phyloP scores from a whole-genome alignment of 768 basidiomycete species.

The Mycena alexandri region DNA sequence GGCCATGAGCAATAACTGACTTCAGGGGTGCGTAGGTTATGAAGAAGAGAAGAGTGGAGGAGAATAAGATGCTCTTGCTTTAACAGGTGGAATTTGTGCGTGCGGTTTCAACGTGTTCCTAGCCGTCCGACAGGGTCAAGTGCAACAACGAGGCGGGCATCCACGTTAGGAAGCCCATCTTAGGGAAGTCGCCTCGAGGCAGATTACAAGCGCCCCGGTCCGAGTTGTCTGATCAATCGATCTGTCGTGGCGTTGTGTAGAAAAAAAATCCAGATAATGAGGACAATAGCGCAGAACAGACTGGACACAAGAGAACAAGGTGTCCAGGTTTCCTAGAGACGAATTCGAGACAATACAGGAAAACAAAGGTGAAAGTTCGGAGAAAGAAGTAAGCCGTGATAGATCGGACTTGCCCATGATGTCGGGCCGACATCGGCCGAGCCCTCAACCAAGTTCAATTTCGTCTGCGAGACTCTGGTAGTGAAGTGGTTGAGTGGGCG shows the following conservation, averaged over 20 bases:
- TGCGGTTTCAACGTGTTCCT: slow-evolving; percentile 35
- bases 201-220: slow-evolving; percentile 27
- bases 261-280: slow-evolving; percentile 1
- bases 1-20: slow-evolving; percentile 60
- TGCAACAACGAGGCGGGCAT: slow-evolving; percentile 33
- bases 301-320: slow-evolving; percentile 7
- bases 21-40: slow-evolving; percentile 25
- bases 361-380: slow-evolving; percentile 6
- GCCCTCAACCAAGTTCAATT: no score
- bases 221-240: slow-evolving; percentile 29
- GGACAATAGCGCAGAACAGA: not conserved
- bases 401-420: no score
- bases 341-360: not conserved
- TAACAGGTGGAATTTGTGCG: slow-evolving; percentile 26
- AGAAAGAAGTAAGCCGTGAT: not conserved
- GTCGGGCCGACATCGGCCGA: no score
- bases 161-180: slow-evolving; percentile 32
- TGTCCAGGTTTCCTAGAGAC: slow-evolving; percentile 6
- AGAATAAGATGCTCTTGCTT: slow-evolving; percentile 30
- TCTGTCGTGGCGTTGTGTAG: slow-evolving; percentile 2
- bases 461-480: no score
- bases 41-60: slow-evolving; percentile 27
- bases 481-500: no score
- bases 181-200: slow-evolving; percentile 35
- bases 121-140: slow-evolving; percentile 29